These are phyloP conservation scores for Exidia glandulosa DNA, from an alignment of 768 basidiomycete genomes.

Conservation along the genomic window DNA sequence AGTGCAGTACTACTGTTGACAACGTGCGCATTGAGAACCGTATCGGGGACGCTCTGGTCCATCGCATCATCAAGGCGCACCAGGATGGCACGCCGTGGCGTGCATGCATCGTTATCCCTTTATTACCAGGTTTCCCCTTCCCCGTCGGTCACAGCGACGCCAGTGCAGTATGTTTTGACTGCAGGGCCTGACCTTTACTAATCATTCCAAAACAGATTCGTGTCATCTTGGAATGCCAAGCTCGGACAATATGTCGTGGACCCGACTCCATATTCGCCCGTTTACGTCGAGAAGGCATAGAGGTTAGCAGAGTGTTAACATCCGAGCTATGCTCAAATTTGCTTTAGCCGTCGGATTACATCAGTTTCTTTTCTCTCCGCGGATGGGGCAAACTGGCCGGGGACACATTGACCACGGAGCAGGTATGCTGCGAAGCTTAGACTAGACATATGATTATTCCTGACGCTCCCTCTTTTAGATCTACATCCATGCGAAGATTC, in stretches of 20 bases:
- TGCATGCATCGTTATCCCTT: conserved; percentile 84
- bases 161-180: conserved; percentile 53
- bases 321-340: not conserved
- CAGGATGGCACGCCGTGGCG: conserved; percentile 74
- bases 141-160: conserved; percentile 90
- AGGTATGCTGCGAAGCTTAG: conserved; percentile 31
- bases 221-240: conserved; percentile 93
- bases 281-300: conserved; percentile 75
- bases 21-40: conserved; percentile 84
- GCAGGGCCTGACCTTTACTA: not conserved
- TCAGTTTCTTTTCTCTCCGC: conserved; percentile 80
- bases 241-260: conserved; percentile 76
- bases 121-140: conserved; percentile 87
- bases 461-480: conserved; percentile 34
- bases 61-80: conserved; percentile 82
- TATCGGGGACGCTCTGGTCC: conserved; percentile 89
- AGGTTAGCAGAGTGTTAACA: conserved; percentile 52
- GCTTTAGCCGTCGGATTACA: conserved; percentile 78
- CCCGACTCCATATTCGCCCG: conserved; percentile 85
- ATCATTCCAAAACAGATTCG: conserved; percentile 47
- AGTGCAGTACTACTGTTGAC: conserved; percentile 61
- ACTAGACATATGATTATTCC: not conserved
- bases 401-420: conserved; percentile 78
- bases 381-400: conserved; percentile 89
- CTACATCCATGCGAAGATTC: conserved; percentile 79